Base-by-base conservation (phyloP, 2,329 filamentous ascomycete genomes). In the Dryadomyces quercivorus region DNA sequence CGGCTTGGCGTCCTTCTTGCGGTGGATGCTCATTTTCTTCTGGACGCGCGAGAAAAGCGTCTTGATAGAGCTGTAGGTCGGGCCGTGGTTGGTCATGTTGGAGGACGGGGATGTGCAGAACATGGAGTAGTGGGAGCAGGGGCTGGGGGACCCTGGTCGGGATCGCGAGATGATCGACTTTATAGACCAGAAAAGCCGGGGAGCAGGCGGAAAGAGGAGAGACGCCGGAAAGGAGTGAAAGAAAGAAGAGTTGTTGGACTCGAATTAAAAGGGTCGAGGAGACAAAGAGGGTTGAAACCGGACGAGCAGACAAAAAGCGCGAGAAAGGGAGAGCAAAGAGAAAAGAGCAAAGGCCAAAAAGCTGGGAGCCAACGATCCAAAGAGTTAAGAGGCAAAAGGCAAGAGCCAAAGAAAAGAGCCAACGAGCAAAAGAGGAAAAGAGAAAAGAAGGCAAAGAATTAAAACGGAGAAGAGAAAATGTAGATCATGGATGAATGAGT, bases 21-120 rank as follows among this genome's bases (percentile, higher is more conserved):
- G 67, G 50, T 69, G 65, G 47, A 72, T 63, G 51, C 64, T 64
- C 66, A 59, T 64, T 50, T 74, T 61, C n/a, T 72, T 66, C 38
- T 75, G 72, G 44, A 77, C 64, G 34, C 73, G 75, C 26, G 68
- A 64, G 61, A 68, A 70, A 49, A 75, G 63, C 56, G 69, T 69
- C 59, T 70, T 70, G 63, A 76, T 66, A 62, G 73, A 69, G 60
- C 67, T 61, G 62, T 68, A 57, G 44, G 31, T 69, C 57, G 68
- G 66, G 59, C 63, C 63, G 9, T 9, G 38, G 21, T 40, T 10
- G 22, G 22, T 15, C 16, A 45, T n/a, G 38, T 13, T 16, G 13
- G 5, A 51, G 3, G 38, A 31, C 9, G 40, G 5, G 36, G 15
- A 50, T 18, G 36, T 3, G 31, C 47, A 20, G 9, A 8, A 38